A percentile compares a stretch with the other conserved stretches of the same genome.
These are phyloP conservation scores for Naganishia albida DNA, from an alignment of 1,284 basidiomycete genomes.

Conservation along the genomic window DNA sequence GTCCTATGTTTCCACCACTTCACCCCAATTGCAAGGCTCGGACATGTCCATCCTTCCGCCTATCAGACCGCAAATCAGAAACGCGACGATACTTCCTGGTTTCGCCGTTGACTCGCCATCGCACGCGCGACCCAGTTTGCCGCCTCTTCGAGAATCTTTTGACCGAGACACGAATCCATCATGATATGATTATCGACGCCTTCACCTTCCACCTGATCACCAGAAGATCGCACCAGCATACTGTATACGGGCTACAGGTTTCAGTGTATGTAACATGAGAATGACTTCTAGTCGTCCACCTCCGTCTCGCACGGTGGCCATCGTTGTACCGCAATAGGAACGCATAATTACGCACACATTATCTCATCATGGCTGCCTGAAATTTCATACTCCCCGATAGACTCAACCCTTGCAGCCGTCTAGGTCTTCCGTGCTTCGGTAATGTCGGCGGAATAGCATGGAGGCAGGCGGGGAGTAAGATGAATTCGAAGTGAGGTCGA, in stretches of 20 bases:
- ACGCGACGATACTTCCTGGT: not conserved
- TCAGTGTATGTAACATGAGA: not conserved
- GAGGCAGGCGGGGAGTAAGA: too few species aligned
- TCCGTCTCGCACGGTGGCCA: not conserved
- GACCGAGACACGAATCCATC: not conserved
- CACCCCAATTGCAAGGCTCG: not conserved
- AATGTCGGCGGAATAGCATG: too few species aligned
- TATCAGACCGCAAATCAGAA: not conserved
- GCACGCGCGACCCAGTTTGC: not conserved
- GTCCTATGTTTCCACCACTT: not conserved
- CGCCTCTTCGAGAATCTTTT: not conserved
- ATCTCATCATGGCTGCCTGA: too few species aligned
- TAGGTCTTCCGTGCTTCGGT: too few species aligned
- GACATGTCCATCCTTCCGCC: constrained; percentile 15
- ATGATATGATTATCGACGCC: not conserved
- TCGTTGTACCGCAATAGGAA: not conserved
- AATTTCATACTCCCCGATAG: too few species aligned
- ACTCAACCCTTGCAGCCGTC: too few species aligned
- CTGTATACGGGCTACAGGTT: not conserved
- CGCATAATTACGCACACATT: not conserved
- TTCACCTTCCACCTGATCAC: not conserved
- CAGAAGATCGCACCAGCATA: too few species aligned
- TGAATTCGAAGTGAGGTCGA: too few species aligned
- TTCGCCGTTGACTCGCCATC: not conserved
- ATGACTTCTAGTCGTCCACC: too few species aligned